A percentile compares a stretch with the other conserved stretches of the same genome.
Conservation (phyloP, 768 basidiomycete species). For the Mycena capillaripes region DNA sequence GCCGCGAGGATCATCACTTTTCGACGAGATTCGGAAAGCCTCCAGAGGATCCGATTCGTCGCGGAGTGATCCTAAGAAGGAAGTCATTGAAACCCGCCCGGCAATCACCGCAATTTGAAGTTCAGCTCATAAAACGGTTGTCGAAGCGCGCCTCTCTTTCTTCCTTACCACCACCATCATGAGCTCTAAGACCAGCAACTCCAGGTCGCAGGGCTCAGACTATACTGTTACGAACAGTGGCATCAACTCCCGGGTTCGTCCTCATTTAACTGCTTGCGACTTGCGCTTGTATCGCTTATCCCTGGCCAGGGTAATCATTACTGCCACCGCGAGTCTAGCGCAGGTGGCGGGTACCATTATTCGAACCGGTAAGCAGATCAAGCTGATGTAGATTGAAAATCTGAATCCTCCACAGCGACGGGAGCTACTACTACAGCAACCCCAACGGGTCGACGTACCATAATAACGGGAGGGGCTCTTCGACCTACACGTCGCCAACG, state of each 20-base stretch:
- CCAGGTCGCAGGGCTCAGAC: neutral
- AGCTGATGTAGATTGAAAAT: neutral
- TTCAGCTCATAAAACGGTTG: neutral
- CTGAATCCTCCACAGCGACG: slow-evolving; percentile 51
- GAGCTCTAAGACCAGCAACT: slow-evolving; percentile 18
- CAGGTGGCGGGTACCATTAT: slow-evolving; percentile 69
- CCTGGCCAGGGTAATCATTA: slow-evolving; percentile 70
- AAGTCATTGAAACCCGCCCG: neutral
- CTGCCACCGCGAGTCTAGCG: slow-evolving; percentile 64
- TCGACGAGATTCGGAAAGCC: too few species aligned
- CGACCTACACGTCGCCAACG: slow-evolving; percentile 65
- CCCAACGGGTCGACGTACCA: slow-evolving; percentile 73
- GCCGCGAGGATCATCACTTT: too few species aligned
- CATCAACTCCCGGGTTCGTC: slow-evolving; percentile 65
- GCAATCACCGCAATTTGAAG: slow-evolving; percentile 18
- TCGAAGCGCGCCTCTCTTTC: neutral
- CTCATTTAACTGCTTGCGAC: neutral
- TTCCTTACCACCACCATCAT: slow-evolving; percentile 16
- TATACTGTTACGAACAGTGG: slow-evolving; percentile 51
- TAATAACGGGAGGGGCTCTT: slow-evolving; percentile 61
- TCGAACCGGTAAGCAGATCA: slow-evolving; percentile 63
- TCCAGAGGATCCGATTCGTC: too few species aligned
- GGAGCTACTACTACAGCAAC: slow-evolving; percentile 76
- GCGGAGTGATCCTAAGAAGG: neutral
- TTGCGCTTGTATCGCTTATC: neutral